Evolutionary conservation across 306 rosid genomes (phyloP), one percentile per base, ranked within the genome.

Genomic region (Begonia masoniana): DNA sequence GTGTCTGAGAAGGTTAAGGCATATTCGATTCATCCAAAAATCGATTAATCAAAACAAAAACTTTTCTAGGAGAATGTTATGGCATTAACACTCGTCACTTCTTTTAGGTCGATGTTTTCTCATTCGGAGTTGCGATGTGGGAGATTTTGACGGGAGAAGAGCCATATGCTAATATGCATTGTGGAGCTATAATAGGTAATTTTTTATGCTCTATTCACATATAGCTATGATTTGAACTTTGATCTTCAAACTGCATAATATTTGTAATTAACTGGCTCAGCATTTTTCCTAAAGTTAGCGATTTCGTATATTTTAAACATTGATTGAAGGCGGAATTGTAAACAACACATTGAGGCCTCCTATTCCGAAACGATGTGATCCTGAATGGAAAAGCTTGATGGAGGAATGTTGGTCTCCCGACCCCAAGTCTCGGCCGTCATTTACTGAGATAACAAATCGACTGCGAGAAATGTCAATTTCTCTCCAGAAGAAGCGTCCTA

Each of bases 121-220:
- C 99, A 11, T 92, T 83, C 63, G 99, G 95, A 46, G 84, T 86
- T 36, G 75, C 83, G 54, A 71, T 86, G 93, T 92, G 96, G 99
- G 99, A 92, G 83, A 79, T 92, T 65, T 74, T 86, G 74, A 92
- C 95, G 0, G 93, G 93, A 42, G 96, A 86, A 65, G 96, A 92
- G 68, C 99, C 99, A 11, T 92, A 92, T 54, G 88, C 95, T 43
- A 82, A 71, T 71, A 69, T 92, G 95, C 96, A 92, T 52, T 92
- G 96, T 50, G 99, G 99, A 54, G 80, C 95, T 58, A 92, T 92
- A 61, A 92, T 92, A 67, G 93, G 99, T 84, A 69, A 66, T 26
- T 26, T 3, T 26, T 26, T 26, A 31, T 31, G 39, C 9, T 31
- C 39, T 5, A 7, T 3, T 31, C 39, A 7, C 0, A 31, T 31